Base-by-base conservation (phyloP, 208 protist species). In the Naegleria fowleri region DNA sequence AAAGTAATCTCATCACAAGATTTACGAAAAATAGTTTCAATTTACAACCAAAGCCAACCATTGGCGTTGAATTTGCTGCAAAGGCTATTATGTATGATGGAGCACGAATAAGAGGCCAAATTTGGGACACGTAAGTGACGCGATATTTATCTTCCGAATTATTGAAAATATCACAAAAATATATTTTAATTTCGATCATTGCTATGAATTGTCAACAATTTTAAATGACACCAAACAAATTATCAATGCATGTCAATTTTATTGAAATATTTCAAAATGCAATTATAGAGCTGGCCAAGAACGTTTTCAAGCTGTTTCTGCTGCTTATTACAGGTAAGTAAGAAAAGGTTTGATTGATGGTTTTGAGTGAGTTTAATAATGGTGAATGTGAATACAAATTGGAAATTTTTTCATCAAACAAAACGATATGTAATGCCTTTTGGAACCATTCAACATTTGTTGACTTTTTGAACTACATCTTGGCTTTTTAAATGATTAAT, bases 291-390 rank as follows among this genome's bases (percentile, higher is more conserved):
- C 96, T 5, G 96, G 96, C 9, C 96, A 97, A 94, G 99, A 99
- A 93, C 98, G 97, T 90, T 99, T 99, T 95, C 96, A 98, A 38
- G 99, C 98, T 90, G 99, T 99, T 94, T 99, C 98, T 39, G 96
- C 22, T 67, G 19, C 11, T 15, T 67, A 67, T 67, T 29, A 67
- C 19, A 15, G 43, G 43, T 48, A 48, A 9, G 43, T 48, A 48
- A 1, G 43, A 48, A n/a, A n/a, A n/a, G n/a, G n/a, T n/a, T n/a
- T n/a, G n/a, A n/a, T n/a, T n/a, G n/a, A n/a, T n/a, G n/a, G n/a
- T n/a, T n/a, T n/a, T n/a, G n/a, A n/a, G n/a, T n/a, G 43, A 7
- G 5, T 9, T 7, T 48, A 48, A 7, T 48, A 48, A 48, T 16
- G 13, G 25, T 4, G 58, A n/a, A 75, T n/a, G 16, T n/a, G 13